These are phyloP conservation scores for Panaeolus papilionaceus DNA, from an alignment of 768 basidiomycete genomes.

Conservation along the genomic window DNA sequence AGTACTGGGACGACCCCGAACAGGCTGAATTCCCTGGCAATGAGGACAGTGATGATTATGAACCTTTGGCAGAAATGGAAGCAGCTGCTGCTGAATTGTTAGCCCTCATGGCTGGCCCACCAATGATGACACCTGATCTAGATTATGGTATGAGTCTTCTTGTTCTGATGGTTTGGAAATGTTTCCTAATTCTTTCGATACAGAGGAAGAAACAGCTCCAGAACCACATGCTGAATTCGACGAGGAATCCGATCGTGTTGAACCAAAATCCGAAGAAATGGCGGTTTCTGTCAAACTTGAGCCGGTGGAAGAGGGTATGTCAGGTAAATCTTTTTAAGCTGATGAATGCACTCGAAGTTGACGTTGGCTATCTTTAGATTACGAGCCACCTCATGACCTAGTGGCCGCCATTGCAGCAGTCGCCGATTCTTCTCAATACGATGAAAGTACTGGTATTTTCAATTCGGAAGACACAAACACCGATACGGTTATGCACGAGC, in stretches of 20 bases:
- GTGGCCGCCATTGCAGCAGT: constrained; percentile 20
- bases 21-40: constrained; percentile 10
- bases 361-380: not conserved
- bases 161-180: not conserved
- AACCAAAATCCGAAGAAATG: too few relatives aligned
- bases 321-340: not conserved
- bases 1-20: constrained; percentile 14
- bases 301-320: constrained; percentile 17
- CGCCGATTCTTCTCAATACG: not conserved
- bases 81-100: not conserved
- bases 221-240: constrained; percentile 18
- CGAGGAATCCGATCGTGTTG: too few relatives aligned
- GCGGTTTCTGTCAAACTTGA: constrained; percentile 23
- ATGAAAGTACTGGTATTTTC: not conserved
- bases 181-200: not conserved
- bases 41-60: constrained; percentile 2
- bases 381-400: constrained; percentile 23
- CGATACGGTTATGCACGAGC: too few relatives aligned
- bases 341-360: not conserved
- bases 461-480: too few relatives aligned
- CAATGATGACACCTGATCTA: not conserved
- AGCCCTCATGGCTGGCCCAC: not conserved
- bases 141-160: too few relatives aligned
- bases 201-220: not conserved
- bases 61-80: not conserved